These are phyloP conservation scores for Penicillium salamii DNA, from an alignment of 495 filamentous ascomycete species.

Conservation along the genomic window DNA sequence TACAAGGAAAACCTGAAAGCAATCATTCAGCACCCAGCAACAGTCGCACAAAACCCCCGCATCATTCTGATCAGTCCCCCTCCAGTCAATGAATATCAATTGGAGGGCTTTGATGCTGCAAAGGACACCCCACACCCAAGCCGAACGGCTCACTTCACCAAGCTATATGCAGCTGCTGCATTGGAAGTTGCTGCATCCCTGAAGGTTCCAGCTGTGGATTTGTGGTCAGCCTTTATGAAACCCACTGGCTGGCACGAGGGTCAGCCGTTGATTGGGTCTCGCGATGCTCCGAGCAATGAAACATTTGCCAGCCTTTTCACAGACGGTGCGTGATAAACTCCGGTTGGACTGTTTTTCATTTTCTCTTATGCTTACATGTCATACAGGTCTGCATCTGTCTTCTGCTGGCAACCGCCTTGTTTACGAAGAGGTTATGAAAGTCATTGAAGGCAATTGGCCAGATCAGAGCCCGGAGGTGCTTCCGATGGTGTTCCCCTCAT, in stretches of 20 bases:
- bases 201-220: constrained; percentile 65
- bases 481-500: constrained; percentile 52
- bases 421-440: constrained; percentile 52
- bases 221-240: constrained; percentile 71
- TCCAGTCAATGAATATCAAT: constrained; percentile 74
- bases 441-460: constrained; percentile 54
- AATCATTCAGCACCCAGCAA: constrained; percentile 66
- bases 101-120: constrained; percentile 34
- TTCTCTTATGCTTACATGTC: constrained; percentile 8
- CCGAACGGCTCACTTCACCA: constrained; percentile 61
- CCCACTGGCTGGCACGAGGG: constrained; percentile 60
- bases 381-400: constrained; percentile 62
- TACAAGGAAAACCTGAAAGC: constrained; percentile 68
- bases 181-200: constrained; percentile 62
- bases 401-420: constrained; percentile 58
- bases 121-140: constrained; percentile 38
- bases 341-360: background rate
- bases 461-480: constrained; percentile 55
- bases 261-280: constrained; percentile 51
- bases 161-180: constrained; percentile 67
- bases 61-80: constrained; percentile 77
- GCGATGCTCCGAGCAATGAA: constrained; percentile 45
- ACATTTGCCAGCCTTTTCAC: constrained; percentile 50
- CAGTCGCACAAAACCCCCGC: constrained; percentile 65
- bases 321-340: constrained; percentile 49